Conservation (phyloP, 176 grass and related monocot genomes). For the Hyparrhenia diplandra region DNA sequence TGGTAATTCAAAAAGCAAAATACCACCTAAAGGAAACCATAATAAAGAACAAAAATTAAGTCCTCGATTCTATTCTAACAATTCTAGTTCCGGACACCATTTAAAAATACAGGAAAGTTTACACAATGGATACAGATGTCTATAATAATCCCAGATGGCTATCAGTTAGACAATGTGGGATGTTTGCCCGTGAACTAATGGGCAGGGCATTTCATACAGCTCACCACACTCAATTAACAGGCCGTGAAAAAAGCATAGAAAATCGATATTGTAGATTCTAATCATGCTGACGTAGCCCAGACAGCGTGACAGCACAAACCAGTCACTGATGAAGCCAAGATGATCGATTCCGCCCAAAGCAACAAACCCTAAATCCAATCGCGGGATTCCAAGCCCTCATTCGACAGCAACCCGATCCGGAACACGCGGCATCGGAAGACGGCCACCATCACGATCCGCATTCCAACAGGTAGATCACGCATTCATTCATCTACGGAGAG, state of each 20-base stretch:
- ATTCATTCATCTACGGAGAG: background rate
- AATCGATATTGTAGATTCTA: background rate
- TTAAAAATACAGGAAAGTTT: no score
- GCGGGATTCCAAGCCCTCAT: background rate
- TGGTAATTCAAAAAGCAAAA: background rate
- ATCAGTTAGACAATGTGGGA: background rate
- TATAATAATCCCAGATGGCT: background rate
- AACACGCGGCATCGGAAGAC: background rate
- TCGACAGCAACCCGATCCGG: background rate
- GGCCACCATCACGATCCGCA: constrained; percentile 1
- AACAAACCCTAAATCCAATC: background rate
- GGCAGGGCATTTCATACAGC: background rate
- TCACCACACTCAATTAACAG: background rate
- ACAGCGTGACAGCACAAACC: background rate
- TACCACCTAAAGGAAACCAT: constrained; percentile 9
- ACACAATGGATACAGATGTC: background rate
- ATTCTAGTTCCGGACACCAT: background rate
- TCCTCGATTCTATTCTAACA: background rate
- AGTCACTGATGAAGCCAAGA: background rate
- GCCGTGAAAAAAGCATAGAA: background rate
- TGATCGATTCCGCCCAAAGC: background rate
- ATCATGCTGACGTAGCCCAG: background rate
- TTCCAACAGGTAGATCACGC: constrained; percentile 25
- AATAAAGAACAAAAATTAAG: background rate
- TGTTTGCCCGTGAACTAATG: background rate